These are phyloP conservation scores for Linanthus parryae DNA, from an alignment of 148 eudicot genomes.

Conservation along the genomic window DNA sequence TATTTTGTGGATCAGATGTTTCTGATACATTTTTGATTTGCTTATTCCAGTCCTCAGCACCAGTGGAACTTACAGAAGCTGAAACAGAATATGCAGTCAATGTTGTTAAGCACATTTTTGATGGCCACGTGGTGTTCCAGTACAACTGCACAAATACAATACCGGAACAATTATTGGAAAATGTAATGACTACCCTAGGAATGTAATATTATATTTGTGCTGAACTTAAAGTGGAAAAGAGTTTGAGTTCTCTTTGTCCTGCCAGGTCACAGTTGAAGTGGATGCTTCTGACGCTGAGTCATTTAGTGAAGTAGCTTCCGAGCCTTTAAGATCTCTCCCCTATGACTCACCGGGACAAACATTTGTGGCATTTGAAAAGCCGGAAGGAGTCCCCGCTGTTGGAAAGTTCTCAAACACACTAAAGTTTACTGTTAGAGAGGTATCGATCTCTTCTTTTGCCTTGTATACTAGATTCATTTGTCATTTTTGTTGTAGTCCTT, in stretches of 20 bases:
- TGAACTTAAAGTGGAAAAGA: background rate
- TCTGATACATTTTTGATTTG: too few species aligned
- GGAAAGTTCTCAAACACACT: slow-evolving; percentile 79
- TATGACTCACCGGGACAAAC: slow-evolving; percentile 92
- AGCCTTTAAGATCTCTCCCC: slow-evolving; percentile 80
- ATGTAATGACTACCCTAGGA: slow-evolving; percentile 43
- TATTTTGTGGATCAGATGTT: too few species aligned
- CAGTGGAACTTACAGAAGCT: slow-evolving; percentile 93
- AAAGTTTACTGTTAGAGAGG: slow-evolving; percentile 86
- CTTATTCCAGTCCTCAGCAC: slow-evolving; percentile 66
- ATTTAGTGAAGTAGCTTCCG: slow-evolving; percentile 62
- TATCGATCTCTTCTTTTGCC: too few species aligned
- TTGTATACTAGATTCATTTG: too few species aligned
- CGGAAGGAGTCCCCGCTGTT: slow-evolving; percentile 73
- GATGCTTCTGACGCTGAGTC: slow-evolving; percentile 98
- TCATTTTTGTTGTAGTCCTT: too few species aligned
- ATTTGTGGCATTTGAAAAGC: slow-evolving; percentile 86
- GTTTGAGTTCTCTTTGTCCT: slow-evolving; percentile 16
- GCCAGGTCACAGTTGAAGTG: slow-evolving; percentile 77
- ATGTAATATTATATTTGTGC: background rate
- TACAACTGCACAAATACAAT: slow-evolving; percentile 97
- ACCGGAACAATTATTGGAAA: slow-evolving; percentile 86
- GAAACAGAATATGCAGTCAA: slow-evolving; percentile 98
- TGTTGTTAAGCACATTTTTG: slow-evolving; percentile 86
- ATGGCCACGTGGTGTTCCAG: slow-evolving; percentile 89